Evolutionary conservation across 768 basidiomycete species (phyloP), one percentile per base, ranked within the genome.

Genomic region (Artomyces pyxidatus): DNA sequence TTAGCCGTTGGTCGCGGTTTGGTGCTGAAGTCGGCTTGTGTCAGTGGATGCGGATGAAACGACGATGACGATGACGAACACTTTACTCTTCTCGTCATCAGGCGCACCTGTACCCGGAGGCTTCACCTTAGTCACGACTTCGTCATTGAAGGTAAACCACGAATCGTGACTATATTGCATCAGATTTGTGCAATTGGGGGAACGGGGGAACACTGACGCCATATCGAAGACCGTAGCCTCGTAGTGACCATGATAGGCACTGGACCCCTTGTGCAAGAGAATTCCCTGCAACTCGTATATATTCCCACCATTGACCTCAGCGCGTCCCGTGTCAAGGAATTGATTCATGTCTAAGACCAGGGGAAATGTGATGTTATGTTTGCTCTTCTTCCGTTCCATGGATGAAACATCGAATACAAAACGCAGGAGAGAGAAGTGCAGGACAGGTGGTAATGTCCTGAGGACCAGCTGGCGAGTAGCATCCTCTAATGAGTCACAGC

Each of bases 71-170:
- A 14, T 28, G 35, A 51, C 53, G 47, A 30, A 61, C 50, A 39
- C 46, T 53, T 54, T 48, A 37, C 44, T 44, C 38, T 53, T 52
- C 14, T 55, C 63, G 40, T 52, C 61, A 59, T 69, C 55, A 58
- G 62, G 43, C 56, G 53, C 32, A 57, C 62, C 38, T 48, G 78
- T 73, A 25, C 75, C 75, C 3, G 83, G 68, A 23, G 71, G 66
- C 42, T 76, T 69, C 48, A 84, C 78, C 57, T 72, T 76, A 0
- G 81, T 81, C 4, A 95, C 89, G 4, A 67, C 65, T 62, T 97
- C 95, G 60, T 98, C 95, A 58, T 95, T 93, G 66, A 91, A 98
- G 52, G 85, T 81, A 61, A 83, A 94, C 94, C 95, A 98, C 16
- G 82, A 73, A 35, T 74, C 64, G 42, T 73, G 73, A 44, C 87